Conservation (phyloP, 306 rosid species). For the Cucumis melo region DNA sequence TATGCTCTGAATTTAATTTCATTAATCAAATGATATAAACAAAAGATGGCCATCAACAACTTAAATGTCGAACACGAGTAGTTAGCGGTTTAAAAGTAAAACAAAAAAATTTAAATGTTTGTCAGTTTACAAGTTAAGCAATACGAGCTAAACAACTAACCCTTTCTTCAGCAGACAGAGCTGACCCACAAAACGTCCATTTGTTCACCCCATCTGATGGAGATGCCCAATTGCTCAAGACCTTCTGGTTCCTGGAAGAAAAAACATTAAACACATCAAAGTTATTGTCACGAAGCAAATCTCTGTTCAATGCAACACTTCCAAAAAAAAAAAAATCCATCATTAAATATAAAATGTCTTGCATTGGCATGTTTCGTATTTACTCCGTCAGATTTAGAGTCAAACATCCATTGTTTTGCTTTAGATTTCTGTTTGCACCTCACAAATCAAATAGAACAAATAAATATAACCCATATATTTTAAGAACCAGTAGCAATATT, state of each 20-base stretch:
- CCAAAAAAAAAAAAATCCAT: not conserved
- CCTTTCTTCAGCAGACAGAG: conserved; percentile 64
- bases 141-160: conserved; percentile 16
- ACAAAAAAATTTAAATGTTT: not conserved
- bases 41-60: not conserved
- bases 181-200: conserved; percentile 74
- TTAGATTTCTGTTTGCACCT: not conserved
- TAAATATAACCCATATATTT: not conserved
- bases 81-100: not conserved
- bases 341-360: not conserved
- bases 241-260: conserved; percentile 31
- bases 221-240: conserved; percentile 15
- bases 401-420: not conserved
- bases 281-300: not conserved
- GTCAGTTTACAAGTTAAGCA: not conserved
- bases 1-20: not conserved
- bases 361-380: not conserved
- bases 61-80: not conserved
- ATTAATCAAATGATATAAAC: not conserved
- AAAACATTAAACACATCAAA: conserved; percentile 6
- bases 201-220: conserved; percentile 14
- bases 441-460: not conserved
- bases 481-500: not conserved
- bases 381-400: not conserved
- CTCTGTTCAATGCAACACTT: not conserved